Percentiles rank a stretch among this genome's conserved stretches.
Conservation (phyloP, 1,284 basidiomycete genomes). For the Cutaneotrichosporon sp. region DNA sequence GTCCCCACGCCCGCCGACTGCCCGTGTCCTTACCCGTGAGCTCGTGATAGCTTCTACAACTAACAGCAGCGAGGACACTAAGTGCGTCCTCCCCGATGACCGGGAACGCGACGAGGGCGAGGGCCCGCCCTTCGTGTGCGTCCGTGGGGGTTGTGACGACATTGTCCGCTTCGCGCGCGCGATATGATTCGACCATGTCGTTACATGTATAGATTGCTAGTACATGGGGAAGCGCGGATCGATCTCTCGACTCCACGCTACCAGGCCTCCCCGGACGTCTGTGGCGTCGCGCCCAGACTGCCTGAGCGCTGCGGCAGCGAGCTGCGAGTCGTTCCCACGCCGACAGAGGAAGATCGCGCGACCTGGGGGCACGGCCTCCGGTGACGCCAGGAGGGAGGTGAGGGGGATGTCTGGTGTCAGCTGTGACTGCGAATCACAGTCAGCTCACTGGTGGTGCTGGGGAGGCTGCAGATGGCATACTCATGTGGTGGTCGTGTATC, state of each 20-base stretch:
- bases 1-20: slow-evolving; percentile 52
- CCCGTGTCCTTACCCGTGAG: slow-evolving; percentile 52
- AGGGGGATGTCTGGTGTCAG: slow-evolving; percentile 48
- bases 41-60: slow-evolving; percentile 2
- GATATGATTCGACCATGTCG: not conserved
- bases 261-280: slow-evolving; percentile 77
- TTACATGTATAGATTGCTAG: slow-evolving; percentile 51
- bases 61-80: slow-evolving; percentile 44
- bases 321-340: slow-evolving; percentile 89
- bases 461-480: slow-evolving; percentile 82
- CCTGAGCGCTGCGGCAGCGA: slow-evolving; percentile 70
- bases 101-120: slow-evolving; percentile 48
- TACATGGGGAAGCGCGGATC: slow-evolving; percentile 77
- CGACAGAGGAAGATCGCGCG: slow-evolving; percentile 73
- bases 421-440: not conserved
- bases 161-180: slow-evolving; percentile 28
- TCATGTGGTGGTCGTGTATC: slow-evolving; percentile 85
- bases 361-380: slow-evolving; percentile 24
- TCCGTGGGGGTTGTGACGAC: slow-evolving; percentile 38
- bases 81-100: slow-evolving; percentile 47
- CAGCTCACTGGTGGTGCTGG: slow-evolving; percentile 71
- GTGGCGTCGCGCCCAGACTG: slow-evolving; percentile 41
- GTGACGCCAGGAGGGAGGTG: slow-evolving; percentile 33
- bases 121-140: slow-evolving; percentile 50
- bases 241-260: slow-evolving; percentile 71